Conservation (phyloP, 371 early-diverging fungal genomes). For the Mortierella sp. region DNA sequence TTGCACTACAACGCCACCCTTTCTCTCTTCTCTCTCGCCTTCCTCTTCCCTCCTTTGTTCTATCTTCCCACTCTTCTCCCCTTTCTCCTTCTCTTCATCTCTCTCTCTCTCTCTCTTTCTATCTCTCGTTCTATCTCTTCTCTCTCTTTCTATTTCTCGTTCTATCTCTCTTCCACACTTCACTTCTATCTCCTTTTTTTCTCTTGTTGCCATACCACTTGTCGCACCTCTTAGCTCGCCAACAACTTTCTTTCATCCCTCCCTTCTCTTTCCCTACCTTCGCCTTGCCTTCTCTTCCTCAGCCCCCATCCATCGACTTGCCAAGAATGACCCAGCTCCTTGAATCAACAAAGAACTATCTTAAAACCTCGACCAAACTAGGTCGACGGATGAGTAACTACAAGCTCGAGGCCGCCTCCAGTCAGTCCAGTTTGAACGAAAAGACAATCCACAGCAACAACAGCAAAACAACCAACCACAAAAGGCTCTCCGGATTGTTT, state of each 20-base stretch:
- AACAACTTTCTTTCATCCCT: background rate
- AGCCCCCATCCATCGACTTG: background rate
- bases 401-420: slow-evolving; percentile 23
- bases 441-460: slow-evolving; percentile 17
- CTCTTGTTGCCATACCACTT: background rate
- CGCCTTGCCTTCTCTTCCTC: background rate
- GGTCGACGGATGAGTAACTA: slow-evolving; percentile 51
- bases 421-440: slow-evolving; percentile 30
- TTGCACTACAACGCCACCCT: background rate
- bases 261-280: background rate
- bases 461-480: slow-evolving; percentile 13
- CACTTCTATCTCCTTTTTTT: background rate
- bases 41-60: background rate
- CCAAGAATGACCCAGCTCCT: slow-evolving; percentile 39
- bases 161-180: slow-evolving; percentile 6
- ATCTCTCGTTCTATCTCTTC: background rate
- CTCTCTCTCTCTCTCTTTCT: background rate
- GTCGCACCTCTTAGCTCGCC: background rate
- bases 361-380: slow-evolving; percentile 40
- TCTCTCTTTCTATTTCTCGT: slow-evolving; percentile 2
- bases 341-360: slow-evolving; percentile 48
- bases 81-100: background rate
- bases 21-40: slow-evolving; percentile 5
- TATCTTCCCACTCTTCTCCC: background rate
- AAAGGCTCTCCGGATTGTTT: slow-evolving; percentile 28